Evolutionary conservation across 169 alveolate species (phyloP).

Genomic region (Plasmodium sp.): DNA sequence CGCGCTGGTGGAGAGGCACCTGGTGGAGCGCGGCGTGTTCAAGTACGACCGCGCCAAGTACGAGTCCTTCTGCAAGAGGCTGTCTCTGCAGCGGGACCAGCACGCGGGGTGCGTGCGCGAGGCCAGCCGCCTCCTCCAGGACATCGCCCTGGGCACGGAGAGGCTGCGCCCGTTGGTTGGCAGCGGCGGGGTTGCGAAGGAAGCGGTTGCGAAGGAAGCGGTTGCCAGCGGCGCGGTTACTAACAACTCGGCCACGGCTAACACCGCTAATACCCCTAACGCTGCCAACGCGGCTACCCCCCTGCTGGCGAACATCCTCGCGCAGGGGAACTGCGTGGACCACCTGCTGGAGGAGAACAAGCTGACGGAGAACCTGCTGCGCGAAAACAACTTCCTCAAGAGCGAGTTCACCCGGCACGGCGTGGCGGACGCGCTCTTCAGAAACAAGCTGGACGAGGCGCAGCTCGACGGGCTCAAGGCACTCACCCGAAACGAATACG

Average conservation of each 20-base stretch:
- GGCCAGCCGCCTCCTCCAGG: slow-evolving; percentile 21
- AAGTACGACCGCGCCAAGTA: background rate
- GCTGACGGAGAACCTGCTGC: slow-evolving; percentile 47
- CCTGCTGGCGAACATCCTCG: slow-evolving; percentile 11
- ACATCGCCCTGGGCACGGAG: slow-evolving; percentile 6
- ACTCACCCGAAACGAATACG: slow-evolving; percentile 25
- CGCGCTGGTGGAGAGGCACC: slow-evolving; percentile 22
- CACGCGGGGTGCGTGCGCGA: slow-evolving; percentile 8
- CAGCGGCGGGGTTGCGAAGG: background rate
- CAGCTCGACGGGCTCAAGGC: slow-evolving; percentile 14
- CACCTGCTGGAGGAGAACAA: slow-evolving; percentile 40
- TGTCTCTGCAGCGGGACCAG: slow-evolving; percentile 5
- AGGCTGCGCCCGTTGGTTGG: slow-evolving; percentile 3
- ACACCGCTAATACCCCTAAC: background rate
- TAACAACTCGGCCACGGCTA: background rate
- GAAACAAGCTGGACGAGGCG: slow-evolving; percentile 1
- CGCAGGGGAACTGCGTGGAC: slow-evolving; percentile 40
- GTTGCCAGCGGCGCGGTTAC: no score
- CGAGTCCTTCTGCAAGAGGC: background rate
- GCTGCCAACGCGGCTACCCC: background rate
- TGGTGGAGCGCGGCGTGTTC: slow-evolving; percentile 20
- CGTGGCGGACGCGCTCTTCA: slow-evolving; percentile 19
- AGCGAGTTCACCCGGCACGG: slow-evolving; percentile 31
- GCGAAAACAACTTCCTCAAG: slow-evolving; percentile 59
- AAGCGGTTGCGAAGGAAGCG: no score